Conservation (phyloP, 148 eudicot genomes). For the Vaccinium darrowii region DNA sequence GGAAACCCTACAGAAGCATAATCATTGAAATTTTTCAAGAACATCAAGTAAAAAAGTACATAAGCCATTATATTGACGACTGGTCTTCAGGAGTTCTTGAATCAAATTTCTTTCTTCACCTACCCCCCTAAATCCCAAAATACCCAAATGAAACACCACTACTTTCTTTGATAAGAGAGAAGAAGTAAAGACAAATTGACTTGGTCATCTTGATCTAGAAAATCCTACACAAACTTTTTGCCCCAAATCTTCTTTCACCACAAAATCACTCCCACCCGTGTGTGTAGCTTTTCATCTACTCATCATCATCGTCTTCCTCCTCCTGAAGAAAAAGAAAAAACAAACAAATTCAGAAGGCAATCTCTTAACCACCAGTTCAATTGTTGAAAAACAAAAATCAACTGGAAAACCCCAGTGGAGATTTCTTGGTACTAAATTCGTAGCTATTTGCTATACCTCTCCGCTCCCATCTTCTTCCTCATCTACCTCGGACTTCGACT, state of each 20-base stretch:
- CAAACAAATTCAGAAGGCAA: neutral
- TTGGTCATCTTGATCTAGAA: neutral
- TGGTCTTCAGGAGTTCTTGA: slow-evolving; percentile 1
- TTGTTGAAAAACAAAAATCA: neutral
- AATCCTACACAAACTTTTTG: neutral
- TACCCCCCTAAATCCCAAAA: slow-evolving; percentile 8
- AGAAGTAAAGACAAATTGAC: neutral
- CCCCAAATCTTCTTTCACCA: neutral
- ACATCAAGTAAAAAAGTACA: slow-evolving; percentile 17
- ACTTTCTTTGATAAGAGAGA: neutral
- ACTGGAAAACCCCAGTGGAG: neutral
- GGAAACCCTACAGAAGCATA: slow-evolving; percentile 2
- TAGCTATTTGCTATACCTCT: slow-evolving; percentile 20
- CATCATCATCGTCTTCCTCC: slow-evolving; percentile 36
- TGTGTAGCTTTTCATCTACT: slow-evolving; percentile 11
- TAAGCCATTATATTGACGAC: neutral
- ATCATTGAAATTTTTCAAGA: slow-evolving; percentile 9
- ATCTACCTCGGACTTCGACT: slow-evolving; percentile 41
- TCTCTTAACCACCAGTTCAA: neutral
- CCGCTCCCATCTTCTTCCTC: slow-evolving; percentile 42
- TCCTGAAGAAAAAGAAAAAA: slow-evolving; percentile 14
- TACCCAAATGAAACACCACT: neutral
- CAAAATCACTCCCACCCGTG: neutral
- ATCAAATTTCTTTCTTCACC: slow-evolving; percentile 16
- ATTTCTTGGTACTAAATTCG: neutral